These are phyloP conservation scores for Rhodosporidiobolus sp. DNA, from an alignment of 768 basidiomycete genomes.

Conservation along the genomic window DNA sequence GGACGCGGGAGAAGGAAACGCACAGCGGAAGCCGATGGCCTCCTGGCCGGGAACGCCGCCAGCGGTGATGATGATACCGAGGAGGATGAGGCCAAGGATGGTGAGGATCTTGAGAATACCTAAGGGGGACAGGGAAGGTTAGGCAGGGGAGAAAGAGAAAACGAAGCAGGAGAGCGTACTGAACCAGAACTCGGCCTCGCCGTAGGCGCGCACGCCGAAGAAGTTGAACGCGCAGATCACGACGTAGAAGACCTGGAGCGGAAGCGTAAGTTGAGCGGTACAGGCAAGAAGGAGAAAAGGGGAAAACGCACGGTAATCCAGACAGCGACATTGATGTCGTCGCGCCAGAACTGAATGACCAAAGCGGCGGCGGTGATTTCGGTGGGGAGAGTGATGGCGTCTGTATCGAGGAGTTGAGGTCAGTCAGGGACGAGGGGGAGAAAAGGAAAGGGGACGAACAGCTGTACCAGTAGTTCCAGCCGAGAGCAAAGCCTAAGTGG, in stretches of 20 bases:
- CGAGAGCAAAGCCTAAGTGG: slow-evolving; percentile 7
- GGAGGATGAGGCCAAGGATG: slow-evolving; percentile 50
- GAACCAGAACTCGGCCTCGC: slow-evolving; percentile 50
- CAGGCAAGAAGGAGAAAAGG: too few relatives aligned
- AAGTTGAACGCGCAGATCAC: slow-evolving; percentile 41
- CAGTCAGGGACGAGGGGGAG: slow-evolving; percentile 46
- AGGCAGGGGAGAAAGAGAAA: not conserved
- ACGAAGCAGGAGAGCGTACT: slow-evolving; percentile 3
- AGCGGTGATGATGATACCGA: slow-evolving; percentile 47
- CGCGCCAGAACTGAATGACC: slow-evolving; percentile 38
- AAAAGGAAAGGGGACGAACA: not conserved
- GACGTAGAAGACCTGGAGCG: slow-evolving; percentile 23
- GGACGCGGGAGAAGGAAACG: not conserved
- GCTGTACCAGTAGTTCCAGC: slow-evolving; percentile 6
- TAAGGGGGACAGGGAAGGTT: not conserved
- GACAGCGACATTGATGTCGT: slow-evolving; percentile 33
- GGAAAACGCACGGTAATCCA: slow-evolving; percentile 9
- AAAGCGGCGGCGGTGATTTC: slow-evolving; percentile 39
- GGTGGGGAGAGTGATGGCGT: slow-evolving; percentile 1
- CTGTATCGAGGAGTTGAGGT: slow-evolving; percentile 23
- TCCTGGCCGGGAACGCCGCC: slow-evolving; percentile 49
- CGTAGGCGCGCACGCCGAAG: slow-evolving; percentile 38
- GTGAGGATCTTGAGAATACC: slow-evolving; percentile 45
- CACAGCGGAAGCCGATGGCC: slow-evolving; percentile 48
- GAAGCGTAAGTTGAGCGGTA: too few relatives aligned